These are phyloP conservation scores for Auriculariales sp. DNA, from an alignment of 768 basidiomycete species.

Conservation along the genomic window DNA sequence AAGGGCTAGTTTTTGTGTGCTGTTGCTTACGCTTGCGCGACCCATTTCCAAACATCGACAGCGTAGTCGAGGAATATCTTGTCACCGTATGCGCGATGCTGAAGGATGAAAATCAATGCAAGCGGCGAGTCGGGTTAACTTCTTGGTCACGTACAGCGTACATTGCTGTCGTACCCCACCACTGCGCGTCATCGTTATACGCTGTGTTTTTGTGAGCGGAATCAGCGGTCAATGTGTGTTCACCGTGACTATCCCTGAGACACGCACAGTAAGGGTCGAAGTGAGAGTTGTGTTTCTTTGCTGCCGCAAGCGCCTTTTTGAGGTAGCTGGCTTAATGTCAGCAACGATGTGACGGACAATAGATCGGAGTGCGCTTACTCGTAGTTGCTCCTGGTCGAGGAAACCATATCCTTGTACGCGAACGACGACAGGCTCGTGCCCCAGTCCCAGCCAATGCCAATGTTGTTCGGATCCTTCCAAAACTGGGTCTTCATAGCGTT, in stretches of 20 bases:
- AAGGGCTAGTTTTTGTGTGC: background rate
- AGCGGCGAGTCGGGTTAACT: too few relatives aligned
- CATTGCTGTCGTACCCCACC: constrained; percentile 39
- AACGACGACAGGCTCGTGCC: background rate
- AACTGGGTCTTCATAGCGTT: background rate
- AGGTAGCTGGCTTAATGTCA: too few relatives aligned
- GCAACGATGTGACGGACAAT: too few relatives aligned
- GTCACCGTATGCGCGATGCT: constrained; percentile 32
- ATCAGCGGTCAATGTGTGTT: background rate
- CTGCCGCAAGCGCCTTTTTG: background rate
- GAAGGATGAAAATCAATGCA: too few relatives aligned
- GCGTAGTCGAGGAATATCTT: constrained; percentile 27
- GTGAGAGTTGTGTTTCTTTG: background rate
- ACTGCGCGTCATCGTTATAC: constrained; percentile 10
- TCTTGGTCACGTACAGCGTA: too few relatives aligned
- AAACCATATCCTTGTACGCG: background rate
- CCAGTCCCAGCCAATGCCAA: background rate
- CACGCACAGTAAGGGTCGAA: background rate
- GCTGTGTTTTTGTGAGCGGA: background rate
- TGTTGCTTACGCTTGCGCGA: constrained; percentile 27
- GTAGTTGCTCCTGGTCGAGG: background rate
- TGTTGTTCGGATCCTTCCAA: background rate
- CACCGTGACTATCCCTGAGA: background rate
- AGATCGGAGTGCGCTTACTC: too few relatives aligned
- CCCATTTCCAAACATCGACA: constrained; percentile 33